Conservation (phyloP, 2,329 filamentous ascomycete genomes). For the Coniochaeta sp. region DNA sequence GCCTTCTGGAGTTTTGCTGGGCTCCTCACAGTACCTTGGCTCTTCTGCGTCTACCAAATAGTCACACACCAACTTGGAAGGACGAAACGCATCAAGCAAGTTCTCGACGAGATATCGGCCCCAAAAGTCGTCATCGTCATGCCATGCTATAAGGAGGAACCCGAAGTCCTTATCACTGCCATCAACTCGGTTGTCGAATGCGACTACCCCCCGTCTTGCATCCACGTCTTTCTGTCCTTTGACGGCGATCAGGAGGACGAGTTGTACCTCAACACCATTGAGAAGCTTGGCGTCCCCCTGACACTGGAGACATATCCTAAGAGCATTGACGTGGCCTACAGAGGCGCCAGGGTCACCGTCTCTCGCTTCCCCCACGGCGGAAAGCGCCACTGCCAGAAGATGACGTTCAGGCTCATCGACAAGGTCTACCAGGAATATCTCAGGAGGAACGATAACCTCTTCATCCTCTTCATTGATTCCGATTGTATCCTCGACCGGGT, state of each 20-base stretch:
- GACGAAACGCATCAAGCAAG: constrained; percentile 72
- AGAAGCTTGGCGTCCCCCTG: constrained; percentile 73
- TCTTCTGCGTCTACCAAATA: constrained; percentile 87
- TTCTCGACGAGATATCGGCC: constrained; percentile 75
- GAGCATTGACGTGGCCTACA: constrained; percentile 85
- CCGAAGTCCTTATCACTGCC: constrained; percentile 74
- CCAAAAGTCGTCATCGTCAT: constrained; percentile 95
- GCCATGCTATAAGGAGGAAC: constrained; percentile 92
- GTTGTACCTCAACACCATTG: constrained; percentile 78
- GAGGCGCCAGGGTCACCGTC: constrained; percentile 75
- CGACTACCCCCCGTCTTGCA: constrained; percentile 85
- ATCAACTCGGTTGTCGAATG: constrained; percentile 88
- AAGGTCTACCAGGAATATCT: constrained; percentile 85
- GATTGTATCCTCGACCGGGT: constrained; percentile 89
- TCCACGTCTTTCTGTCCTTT: constrained; percentile 93
- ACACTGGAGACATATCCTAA: constrained; percentile 72
- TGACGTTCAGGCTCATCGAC: constrained; percentile 88
- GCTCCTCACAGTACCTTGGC: constrained; percentile 80
- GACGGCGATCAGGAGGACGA: constrained; percentile 87
- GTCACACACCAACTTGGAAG: constrained; percentile 81
- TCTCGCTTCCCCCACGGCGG: constrained; percentile 90
- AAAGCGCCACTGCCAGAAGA: constrained; percentile 89
- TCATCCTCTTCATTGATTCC: constrained; percentile 94
- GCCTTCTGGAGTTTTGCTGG: constrained; percentile 89
- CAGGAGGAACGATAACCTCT: constrained; percentile 81